phyloP scores from a whole-genome alignment of 176 grass and related monocot genomes.

The Oryza coarctata region DNA sequence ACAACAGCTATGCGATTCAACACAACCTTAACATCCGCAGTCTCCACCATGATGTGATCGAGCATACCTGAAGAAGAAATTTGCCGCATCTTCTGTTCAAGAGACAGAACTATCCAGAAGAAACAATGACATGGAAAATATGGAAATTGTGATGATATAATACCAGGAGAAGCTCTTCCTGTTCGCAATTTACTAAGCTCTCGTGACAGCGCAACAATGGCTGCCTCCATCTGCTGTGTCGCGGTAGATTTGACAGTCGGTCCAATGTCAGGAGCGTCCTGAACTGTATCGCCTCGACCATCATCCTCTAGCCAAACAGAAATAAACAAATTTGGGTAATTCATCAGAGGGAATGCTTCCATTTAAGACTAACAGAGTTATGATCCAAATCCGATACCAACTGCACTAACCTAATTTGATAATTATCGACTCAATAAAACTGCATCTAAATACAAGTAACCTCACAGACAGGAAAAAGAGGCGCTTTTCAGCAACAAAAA shows the following conservation, averaged over 20 bases:
- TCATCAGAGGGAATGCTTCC: background rate
- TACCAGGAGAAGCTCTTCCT: conserved; percentile 83
- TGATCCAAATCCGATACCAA: background rate
- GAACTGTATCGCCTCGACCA: conserved; percentile 66
- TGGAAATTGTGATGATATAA: conserved; percentile 35
- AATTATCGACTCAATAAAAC: background rate
- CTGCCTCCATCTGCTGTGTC: conserved; percentile 74
- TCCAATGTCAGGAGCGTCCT: conserved; percentile 62
- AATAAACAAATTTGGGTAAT: conserved; percentile 12
- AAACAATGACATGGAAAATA: conserved; percentile 9
- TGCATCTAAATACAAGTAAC: background rate
- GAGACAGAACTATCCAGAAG: conserved; percentile 1
- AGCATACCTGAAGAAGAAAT: conserved; percentile 67
- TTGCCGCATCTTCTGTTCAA: background rate
- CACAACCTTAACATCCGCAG: conserved; percentile 56
- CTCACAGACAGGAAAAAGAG: background rate
- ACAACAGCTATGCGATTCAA: conserved; percentile 85
- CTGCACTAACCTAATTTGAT: background rate
- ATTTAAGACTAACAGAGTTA: background rate
- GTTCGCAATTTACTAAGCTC: conserved; percentile 89
- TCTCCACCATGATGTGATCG: conserved; percentile 91
- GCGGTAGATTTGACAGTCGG: conserved; percentile 69
- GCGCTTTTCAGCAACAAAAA: background rate
- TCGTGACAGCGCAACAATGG: conserved; percentile 65
- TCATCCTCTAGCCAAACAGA: conserved; percentile 61